These are phyloP conservation scores for Leptographium wingfieldii DNA, from an alignment of 2,329 filamentous ascomycete genomes.

Conservation along the genomic window DNA sequence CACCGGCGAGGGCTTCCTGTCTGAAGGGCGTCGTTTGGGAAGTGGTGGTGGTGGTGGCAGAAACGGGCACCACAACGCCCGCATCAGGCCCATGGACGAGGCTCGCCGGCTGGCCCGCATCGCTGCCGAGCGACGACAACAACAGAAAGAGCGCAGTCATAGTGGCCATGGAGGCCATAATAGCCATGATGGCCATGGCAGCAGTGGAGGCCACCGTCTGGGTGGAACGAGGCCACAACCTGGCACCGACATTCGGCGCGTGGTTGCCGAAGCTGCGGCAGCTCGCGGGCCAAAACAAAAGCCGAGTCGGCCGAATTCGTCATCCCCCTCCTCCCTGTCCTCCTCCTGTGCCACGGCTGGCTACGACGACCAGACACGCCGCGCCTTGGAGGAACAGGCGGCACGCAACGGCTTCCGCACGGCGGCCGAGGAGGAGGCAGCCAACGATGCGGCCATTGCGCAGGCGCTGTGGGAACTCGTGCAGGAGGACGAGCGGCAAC, in stretches of 20 bases:
- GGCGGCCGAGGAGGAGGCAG: conserved; percentile 75
- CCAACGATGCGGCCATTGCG: conserved; percentile 76
- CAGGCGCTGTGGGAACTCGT: conserved; percentile 78
- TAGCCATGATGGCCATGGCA: conserved; percentile 29
- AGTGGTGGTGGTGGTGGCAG: conserved; percentile 44
- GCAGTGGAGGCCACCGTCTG: conserved; percentile 55
- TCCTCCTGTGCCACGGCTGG: conserved; percentile 52
- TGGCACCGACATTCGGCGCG: conserved; percentile 55
- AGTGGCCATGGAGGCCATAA: conserved; percentile 13
- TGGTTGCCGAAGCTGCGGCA: conserved; percentile 60
- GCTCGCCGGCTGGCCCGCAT: conserved; percentile 60
- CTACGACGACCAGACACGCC: conserved; percentile 9
- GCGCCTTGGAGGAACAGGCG: conserved; percentile 9
- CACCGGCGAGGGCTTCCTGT: conserved; percentile 79
- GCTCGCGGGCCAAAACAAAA: conserved; percentile 29
- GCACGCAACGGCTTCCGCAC: conserved; percentile 66
- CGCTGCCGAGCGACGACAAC: conserved; percentile 58
- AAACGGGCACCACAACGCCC: not conserved
- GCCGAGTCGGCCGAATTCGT: too few relatives aligned
- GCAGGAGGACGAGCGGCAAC: conserved; percentile 57
- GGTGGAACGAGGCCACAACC: conserved; percentile 44
- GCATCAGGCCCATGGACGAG: conserved; percentile 46
- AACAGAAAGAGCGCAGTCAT: conserved; percentile 13
- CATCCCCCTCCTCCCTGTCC: not conserved
- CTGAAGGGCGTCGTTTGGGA: conserved; percentile 61